Evolutionary conservation across 345 rosid species (phyloP).

Genomic region (Eucalyptus leucophloia): DNA sequence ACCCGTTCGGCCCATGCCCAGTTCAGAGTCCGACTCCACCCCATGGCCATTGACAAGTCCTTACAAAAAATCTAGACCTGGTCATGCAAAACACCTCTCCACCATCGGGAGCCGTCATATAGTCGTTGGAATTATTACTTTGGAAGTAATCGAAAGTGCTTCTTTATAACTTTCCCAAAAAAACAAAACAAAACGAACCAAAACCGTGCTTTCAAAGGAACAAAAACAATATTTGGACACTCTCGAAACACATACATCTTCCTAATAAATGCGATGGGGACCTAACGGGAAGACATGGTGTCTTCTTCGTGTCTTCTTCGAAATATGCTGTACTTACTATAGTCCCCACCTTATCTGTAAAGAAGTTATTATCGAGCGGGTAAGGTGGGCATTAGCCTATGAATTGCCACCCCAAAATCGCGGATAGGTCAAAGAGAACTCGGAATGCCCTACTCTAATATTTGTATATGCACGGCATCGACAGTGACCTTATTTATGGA

Average conservation of each 20-base stretch:
- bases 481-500: neutral
- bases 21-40: neutral
- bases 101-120: neutral
- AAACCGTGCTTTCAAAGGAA: neutral
- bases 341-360: neutral
- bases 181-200: neutral
- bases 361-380: neutral
- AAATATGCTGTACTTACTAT: neutral
- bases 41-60: neutral
- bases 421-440: neutral
- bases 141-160: neutral
- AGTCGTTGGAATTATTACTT: neutral
- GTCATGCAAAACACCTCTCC: neutral
- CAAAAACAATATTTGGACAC: neutral
- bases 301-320: neutral
- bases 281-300: neutral
- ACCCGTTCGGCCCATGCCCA: neutral
- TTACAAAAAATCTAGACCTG: neutral
- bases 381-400: neutral
- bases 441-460: neutral
- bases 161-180: neutral
- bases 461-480: neutral
- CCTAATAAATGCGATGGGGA: neutral
- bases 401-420: neutral
- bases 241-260: accelerated